Base-by-base conservation (phyloP, 2,329 filamentous ascomycete species). In the Penicillium sclerotiorum region DNA sequence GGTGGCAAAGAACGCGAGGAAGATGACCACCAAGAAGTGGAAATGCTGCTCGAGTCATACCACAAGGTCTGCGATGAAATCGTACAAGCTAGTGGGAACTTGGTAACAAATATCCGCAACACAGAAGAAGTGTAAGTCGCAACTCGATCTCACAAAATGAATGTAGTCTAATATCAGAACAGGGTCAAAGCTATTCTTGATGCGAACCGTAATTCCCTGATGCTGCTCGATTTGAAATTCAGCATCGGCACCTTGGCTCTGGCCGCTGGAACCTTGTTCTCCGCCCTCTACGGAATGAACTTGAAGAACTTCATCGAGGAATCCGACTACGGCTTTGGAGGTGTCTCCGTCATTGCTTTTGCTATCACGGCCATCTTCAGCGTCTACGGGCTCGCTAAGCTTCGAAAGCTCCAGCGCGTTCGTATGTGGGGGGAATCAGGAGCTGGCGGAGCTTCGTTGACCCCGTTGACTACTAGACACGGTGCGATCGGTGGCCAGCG, bases 241-340 rank as follows among this genome's bases (percentile, higher is more conserved):
- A 94, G 89, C 67, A 92, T 99, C 52, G 90, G 91, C 49, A 97
- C 94, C 1, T 83, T 99, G 4, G 91, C 92, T n/a, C 84, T 97
- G 40, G 93, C 90, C 47, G 90, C 92, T 67, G 94, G 94, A 47
- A 96, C 94, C 42, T 95, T 97, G 67, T 82, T 96, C 63, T 95
- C 94, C 8, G 92, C 92, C n/a, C 84, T 99, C n/a, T 99, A 97
- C 79, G 94, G 94, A 62, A 97, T 97, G 92, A 99, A 99, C 76
- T 78, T 99, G 57, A 95, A 96, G 69, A 97, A 97, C 73, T 97
- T 96, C 72, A 90, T 97, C 62, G 94, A 99, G 76, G 93, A 97
- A 68, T 92, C 89, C 1, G 83, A 90, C 71, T 82, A 90, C 71
- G 94, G 93, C 9, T 97, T 99, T 69, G 80, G 80, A 39, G 83